Conservation (phyloP, 331 rosid genomes). For the Malus hybrid region DNA sequence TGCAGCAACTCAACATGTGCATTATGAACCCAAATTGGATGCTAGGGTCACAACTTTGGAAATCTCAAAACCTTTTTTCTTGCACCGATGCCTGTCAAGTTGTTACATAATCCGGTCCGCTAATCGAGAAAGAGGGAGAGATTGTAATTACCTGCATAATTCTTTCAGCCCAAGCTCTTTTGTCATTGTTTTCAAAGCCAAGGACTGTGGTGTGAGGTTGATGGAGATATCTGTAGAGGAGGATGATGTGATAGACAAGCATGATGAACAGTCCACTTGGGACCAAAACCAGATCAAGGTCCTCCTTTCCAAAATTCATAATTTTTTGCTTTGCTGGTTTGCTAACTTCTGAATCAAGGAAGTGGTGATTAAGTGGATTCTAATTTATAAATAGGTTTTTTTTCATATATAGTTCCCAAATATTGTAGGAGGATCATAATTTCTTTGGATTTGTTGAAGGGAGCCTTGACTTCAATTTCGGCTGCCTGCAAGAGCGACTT, state of each 20-base stretch:
- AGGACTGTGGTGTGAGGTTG: constrained; percentile 61
- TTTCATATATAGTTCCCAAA: not conserved
- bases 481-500: not conserved
- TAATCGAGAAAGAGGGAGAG: not conserved
- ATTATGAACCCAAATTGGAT: too few relatives aligned
- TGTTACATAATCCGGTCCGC: too few relatives aligned
- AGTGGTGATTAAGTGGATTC: not conserved
- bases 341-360: not conserved
- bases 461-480: constrained; percentile 7
- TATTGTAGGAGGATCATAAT: not conserved
- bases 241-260: constrained; percentile 54
- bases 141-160: constrained; percentile 46
- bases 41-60: too few relatives aligned
- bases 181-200: constrained; percentile 73
- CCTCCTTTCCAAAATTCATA: constrained; percentile 50
- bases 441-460: not conserved
- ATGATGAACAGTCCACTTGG: constrained; percentile 57
- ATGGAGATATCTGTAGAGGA: constrained; percentile 51
- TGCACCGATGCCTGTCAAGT: too few relatives aligned
- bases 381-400: not conserved
- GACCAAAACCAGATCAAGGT: constrained; percentile 64
- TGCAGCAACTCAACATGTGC: too few relatives aligned
- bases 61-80: too few relatives aligned
- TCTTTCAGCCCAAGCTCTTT: constrained; percentile 59
- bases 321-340: too few relatives aligned